Conservation (phyloP, 805 yeast species). For the Vanderwaltozyma polyspora region DNA sequence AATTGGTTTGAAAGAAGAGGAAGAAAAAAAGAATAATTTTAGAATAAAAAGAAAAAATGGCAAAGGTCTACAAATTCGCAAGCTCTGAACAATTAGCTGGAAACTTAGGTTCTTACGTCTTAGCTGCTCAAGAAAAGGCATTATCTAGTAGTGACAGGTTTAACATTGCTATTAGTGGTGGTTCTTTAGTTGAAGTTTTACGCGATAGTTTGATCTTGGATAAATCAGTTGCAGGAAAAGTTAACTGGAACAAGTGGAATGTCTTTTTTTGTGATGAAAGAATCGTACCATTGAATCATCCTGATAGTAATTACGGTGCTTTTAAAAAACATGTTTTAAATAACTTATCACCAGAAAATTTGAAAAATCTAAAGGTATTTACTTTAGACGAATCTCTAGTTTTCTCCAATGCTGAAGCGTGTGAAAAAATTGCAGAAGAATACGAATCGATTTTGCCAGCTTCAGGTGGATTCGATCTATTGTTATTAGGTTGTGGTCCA, state of each 20-base stretch:
- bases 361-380: slow-evolving; percentile 35
- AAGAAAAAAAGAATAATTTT: too few relatives aligned
- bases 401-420: slow-evolving; percentile 41
- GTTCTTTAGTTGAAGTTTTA: slow-evolving; percentile 67
- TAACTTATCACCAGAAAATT: slow-evolving; percentile 34
- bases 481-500: slow-evolving; percentile 85
- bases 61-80: slow-evolving; percentile 27
- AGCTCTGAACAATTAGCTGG: slow-evolving; percentile 52
- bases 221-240: slow-evolving; percentile 30
- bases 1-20: too few relatives aligned
- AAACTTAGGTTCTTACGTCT: slow-evolving; percentile 52
- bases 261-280: slow-evolving; percentile 88
- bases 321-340: slow-evolving; percentile 55
- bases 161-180: slow-evolving; percentile 81
- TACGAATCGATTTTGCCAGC: slow-evolving; percentile 51
- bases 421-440: slow-evolving; percentile 47
- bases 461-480: slow-evolving; percentile 38
- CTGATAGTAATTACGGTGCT: slow-evolving; percentile 77
- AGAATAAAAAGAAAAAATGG: too few relatives aligned
- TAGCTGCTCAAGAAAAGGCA: slow-evolving; percentile 51
- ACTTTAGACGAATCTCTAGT: slow-evolving; percentile 57
- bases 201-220: slow-evolving; percentile 57
- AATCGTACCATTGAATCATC: slow-evolving; percentile 68
- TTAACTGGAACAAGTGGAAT: slow-evolving; percentile 66
- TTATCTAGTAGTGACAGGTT: slow-evolving; percentile 37